These are phyloP conservation scores for Camellia japonica DNA, from an alignment of 148 eudicot genomes.

Conservation along the genomic window DNA sequence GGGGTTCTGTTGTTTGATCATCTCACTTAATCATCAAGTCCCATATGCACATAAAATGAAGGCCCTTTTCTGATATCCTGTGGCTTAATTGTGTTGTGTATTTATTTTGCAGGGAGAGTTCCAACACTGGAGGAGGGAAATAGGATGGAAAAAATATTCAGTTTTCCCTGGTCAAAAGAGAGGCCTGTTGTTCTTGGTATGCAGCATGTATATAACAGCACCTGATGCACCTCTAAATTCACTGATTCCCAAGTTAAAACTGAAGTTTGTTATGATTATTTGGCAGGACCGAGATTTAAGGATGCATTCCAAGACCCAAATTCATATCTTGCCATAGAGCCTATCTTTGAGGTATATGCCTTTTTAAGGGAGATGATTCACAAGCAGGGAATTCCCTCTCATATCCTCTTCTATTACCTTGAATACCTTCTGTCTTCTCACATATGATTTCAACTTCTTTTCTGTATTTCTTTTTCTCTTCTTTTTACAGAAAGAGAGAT, in stretches of 20 bases:
- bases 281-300: constrained; percentile 82
- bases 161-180: constrained; percentile 76
- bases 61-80: neutral
- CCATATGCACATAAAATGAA: neutral
- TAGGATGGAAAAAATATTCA: constrained; percentile 69
- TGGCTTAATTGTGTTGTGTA: neutral
- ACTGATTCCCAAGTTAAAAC: constrained; percentile 11
- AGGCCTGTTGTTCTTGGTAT: constrained; percentile 82
- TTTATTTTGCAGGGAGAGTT: constrained; percentile 57
- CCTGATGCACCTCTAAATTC: constrained; percentile 2
- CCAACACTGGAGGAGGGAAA: constrained; percentile 92
- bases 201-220: constrained; percentile 1
- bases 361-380: neutral
- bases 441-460: neutral
- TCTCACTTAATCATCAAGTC: constrained; percentile 14
- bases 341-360: constrained; percentile 74
- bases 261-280: constrained; percentile 13
- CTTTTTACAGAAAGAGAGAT: constrained; percentile 64
- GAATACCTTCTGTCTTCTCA: neutral
- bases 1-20: neutral
- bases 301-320: constrained; percentile 94
- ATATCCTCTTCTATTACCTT: neutral
- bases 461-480: neutral
- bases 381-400: neutral
- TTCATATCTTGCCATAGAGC: constrained; percentile 67